phyloP scores from a whole-genome alignment of 1,284 basidiomycete genomes.

The Boletellus deceptivus region DNA sequence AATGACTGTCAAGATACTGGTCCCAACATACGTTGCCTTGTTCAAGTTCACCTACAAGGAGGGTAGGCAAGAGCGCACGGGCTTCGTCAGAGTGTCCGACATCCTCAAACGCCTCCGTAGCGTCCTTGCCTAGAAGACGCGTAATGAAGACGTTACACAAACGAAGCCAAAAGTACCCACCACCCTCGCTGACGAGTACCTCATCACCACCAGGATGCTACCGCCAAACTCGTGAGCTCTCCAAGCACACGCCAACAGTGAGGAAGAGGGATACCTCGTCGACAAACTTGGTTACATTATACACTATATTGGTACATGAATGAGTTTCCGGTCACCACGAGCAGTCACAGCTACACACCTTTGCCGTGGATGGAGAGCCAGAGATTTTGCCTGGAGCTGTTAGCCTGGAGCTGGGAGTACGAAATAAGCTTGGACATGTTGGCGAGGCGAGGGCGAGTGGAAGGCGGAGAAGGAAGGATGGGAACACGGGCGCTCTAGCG shows the following conservation, averaged over 20 bases:
- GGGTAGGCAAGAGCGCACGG: conserved; percentile 76
- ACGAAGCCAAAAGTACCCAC: conserved; percentile 49
- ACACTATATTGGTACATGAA: conserved; percentile 60
- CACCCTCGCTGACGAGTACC: conserved; percentile 90
- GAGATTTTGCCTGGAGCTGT: conserved; percentile 72
- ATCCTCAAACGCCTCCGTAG: conserved; percentile 98
- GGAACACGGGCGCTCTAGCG: conserved; percentile 12
- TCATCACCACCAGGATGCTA: conserved; percentile 97
- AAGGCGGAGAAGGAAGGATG: conserved; percentile 19
- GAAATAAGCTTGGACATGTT: conserved; percentile 60
- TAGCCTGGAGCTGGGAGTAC: conserved; percentile 70
- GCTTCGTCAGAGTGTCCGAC: conserved; percentile 99
- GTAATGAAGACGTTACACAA: conserved; percentile 3
- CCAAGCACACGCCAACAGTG: neutral
- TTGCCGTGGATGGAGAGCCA: conserved; percentile 84
- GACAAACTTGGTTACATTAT: conserved; percentile 92
- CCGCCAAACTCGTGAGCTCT: conserved; percentile 10
- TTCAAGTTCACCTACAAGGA: conserved; percentile 81
- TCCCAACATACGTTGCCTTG: conserved; percentile 54
- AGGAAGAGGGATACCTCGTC: conserved; percentile 78
- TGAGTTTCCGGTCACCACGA: conserved; percentile 26
- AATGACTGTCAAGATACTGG: neutral
- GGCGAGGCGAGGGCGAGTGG: conserved; percentile 15
- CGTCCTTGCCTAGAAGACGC: conserved; percentile 71
- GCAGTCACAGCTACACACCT: conserved; percentile 47